Base-by-base conservation (phyloP, 176 grass and related monocot species). In the Oropetium thomaeum region DNA sequence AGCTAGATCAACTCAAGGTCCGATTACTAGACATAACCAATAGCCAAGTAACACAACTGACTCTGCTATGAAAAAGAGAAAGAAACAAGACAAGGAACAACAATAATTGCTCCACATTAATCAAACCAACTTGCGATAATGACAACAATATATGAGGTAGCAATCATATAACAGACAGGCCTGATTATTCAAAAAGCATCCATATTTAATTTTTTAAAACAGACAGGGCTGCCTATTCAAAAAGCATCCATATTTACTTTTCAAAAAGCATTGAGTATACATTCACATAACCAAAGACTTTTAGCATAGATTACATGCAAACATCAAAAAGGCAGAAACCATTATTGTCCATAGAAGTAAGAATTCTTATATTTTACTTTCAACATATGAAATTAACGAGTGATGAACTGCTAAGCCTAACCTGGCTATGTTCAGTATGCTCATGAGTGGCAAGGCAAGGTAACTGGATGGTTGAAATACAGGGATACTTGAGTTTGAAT, bases 371-470 rank as follows among this genome's bases (percentile, higher is more conserved):
- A 60, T 42, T 71, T 85, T 62, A 70, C 45, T 74, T 69, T 59
- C 39, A 62, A 54, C 32, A 53, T 60, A 69, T 17, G 35, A 61
- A 82, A 69, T 62, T 17, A 2, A 47, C 48, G 81, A 55, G 49
- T 43, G 26, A 23, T 79, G 44, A 70, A 62, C 39, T 73, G 58
- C 71, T 71, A 80, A 39, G 58, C 16, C 68, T 84, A 86, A 92
- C 96, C 96, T 91, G 78, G 96, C 96, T 84, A 99, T 95, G 83
- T 88, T 95, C 76, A 99, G 91, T 86, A 99, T 88, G 84, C 96
- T 95, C 89, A 88, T 88, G 54, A 99, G 92, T 81, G 96, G 96
- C 52, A 99, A 88, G 7, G 91, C 77, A 82, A 99, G 82, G 75
- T 95, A 99, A 83, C 77, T 88, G 30, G 96, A 99, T 54, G 76